phyloP scores from a whole-genome alignment of 169 alveolate species.

The Eimeria falciformis region DNA sequence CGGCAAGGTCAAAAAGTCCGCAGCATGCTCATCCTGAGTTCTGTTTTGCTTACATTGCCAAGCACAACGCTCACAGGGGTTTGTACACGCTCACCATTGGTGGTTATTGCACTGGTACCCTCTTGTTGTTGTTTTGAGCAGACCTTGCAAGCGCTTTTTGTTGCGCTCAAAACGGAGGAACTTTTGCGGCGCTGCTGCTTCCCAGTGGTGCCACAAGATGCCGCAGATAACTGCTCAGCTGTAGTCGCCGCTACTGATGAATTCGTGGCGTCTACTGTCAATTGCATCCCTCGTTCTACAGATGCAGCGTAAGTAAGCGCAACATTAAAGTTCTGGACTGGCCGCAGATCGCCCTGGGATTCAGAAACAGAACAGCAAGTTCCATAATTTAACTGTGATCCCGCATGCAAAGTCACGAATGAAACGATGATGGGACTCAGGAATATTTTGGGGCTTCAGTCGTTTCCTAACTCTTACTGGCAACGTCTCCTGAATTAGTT shows the following conservation, averaged over 20 bases:
- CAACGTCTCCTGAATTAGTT: neutral
- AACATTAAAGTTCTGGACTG: conserved; percentile 71
- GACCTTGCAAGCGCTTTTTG: conserved; percentile 19
- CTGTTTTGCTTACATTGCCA: too few relatives aligned
- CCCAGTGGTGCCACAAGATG: neutral
- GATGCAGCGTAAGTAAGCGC: conserved; percentile 58
- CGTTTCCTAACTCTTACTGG: neutral
- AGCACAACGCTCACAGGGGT: too few relatives aligned
- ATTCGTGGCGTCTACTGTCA: conserved; percentile 39
- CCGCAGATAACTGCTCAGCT: conserved; percentile 19
- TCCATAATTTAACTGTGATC: neutral
- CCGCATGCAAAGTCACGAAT: neutral
- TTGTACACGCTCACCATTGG: too few relatives aligned
- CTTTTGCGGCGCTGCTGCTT: conserved; percentile 34
- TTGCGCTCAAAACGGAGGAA: conserved; percentile 29
- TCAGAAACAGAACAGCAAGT: neutral
- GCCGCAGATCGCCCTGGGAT: conserved; percentile 70
- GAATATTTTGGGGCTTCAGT: neutral
- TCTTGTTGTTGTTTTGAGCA: neutral
- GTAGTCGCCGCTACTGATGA: conserved; percentile 23
- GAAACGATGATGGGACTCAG: neutral
- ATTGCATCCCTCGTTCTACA: conserved; percentile 29
- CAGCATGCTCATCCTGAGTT: too few relatives aligned
- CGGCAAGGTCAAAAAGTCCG: too few relatives aligned
- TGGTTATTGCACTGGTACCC: neutral